phyloP scores from a whole-genome alignment of 2,329 filamentous ascomycete species.

The Diaporthe helianthi region DNA sequence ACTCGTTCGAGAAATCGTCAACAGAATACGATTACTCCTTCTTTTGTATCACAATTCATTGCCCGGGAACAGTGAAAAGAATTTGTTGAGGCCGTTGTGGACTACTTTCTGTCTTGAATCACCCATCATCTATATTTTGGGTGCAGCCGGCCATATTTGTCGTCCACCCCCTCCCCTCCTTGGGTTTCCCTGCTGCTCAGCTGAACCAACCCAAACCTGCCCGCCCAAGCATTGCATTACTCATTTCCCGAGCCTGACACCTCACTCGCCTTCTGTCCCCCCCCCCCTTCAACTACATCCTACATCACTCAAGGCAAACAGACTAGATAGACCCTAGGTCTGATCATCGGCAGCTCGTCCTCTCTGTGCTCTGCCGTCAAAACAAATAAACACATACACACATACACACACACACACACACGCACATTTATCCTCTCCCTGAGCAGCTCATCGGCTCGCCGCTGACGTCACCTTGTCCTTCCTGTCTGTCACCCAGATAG shows the following conservation, averaged over 20 bases:
- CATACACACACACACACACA: background rate
- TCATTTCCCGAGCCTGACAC: slow-evolving; percentile 22
- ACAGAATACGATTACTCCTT: background rate
- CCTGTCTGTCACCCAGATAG: slow-evolving; percentile 17
- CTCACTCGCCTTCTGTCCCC: slow-evolving; percentile 10
- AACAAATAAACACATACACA: background rate
- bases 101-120: background rate
- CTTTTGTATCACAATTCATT: background rate
- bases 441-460: slow-evolving; percentile 19
- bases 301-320: background rate
- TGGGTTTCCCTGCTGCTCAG: slow-evolving; percentile 12
- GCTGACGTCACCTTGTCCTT: slow-evolving; percentile 32
- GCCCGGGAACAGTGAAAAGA: background rate
- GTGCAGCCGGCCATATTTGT: slow-evolving; percentile 23
- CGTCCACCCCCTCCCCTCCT: slow-evolving; percentile 15
- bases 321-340: slow-evolving; percentile 11
- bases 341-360: background rate
- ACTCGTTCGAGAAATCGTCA: background rate
- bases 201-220: slow-evolving; percentile 16
- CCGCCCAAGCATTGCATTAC: no score
- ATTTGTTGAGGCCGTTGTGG: slow-evolving; percentile 7
- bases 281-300: slow-evolving; percentile 15
- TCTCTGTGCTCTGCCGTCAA: background rate
- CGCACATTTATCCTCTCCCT: background rate
- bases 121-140: slow-evolving; percentile 34